A percentile compares a stretch with the other conserved stretches of the same genome.
phyloP scores from a whole-genome alignment of 331 rosid genomes.

The Rhamnella rubrinervis region DNA sequence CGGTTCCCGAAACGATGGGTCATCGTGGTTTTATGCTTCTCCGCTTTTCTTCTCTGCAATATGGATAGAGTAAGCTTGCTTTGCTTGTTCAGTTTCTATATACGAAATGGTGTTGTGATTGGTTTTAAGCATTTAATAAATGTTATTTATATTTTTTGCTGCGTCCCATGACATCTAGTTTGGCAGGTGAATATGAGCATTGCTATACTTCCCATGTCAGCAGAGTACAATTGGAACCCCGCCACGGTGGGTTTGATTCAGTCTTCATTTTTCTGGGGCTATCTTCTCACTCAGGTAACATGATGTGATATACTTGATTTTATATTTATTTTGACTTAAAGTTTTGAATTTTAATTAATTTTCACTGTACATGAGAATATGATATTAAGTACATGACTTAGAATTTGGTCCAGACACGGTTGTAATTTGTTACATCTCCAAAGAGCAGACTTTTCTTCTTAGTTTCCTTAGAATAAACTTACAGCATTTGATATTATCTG shows the following conservation, averaged over 20 bases:
- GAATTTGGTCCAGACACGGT: neutral
- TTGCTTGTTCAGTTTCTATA: neutral
- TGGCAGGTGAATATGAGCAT: slow-evolving; percentile 98
- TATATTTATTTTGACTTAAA: neutral
- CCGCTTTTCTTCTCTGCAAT: slow-evolving; percentile 92
- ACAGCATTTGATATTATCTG: no score
- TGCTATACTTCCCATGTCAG: slow-evolving; percentile 99
- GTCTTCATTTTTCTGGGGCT: slow-evolving; percentile 99
- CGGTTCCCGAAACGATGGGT: slow-evolving; percentile 89
- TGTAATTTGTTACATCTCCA: neutral
- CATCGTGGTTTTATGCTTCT: slow-evolving; percentile 82
- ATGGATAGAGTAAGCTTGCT: slow-evolving; percentile 80
- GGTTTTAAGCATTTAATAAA: neutral
- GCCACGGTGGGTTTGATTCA: slow-evolving; percentile 89
- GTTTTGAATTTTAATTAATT: neutral
- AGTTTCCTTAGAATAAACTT: no score
- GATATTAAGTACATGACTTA: neutral
- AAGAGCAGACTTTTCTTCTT: neutral
- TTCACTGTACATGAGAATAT: neutral
- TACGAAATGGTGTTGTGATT: neutral
- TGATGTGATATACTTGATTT: neutral
- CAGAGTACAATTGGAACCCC: slow-evolving; percentile 87
- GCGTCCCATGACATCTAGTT: neutral
- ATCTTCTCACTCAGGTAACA: slow-evolving; percentile 91
- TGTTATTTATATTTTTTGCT: neutral